Base-by-base conservation (phyloP, 106 monocot species). In the Hemerocallis citrina region DNA sequence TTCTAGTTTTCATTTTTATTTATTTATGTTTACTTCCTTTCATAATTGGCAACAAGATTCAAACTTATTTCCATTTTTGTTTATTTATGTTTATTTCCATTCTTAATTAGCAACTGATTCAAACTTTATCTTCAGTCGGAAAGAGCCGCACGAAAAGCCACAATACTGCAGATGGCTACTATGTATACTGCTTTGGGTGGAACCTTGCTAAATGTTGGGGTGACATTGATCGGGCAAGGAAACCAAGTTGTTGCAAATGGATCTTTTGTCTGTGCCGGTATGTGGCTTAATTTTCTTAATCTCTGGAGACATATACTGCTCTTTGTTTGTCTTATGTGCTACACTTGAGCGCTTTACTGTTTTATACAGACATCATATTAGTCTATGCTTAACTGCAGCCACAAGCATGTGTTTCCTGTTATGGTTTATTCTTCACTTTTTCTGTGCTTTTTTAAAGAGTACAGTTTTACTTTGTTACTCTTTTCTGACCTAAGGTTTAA, bases 131-230 rank as follows among this genome's bases (percentile, higher is more conserved):
- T 47, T 6, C 69, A 96, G 98, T 92, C 98, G 25, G 98, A 98
- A 70, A 78, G 98, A 82, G 88, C 98, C 20, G 91, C 98, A 57
- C 58, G 73, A 41, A 98, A 85, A 71, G 91, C 98, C 44, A 67
- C 79, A 8, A 82, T 88, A 68, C 64, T 98, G 52, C 98, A 92
- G 49, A 92, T 92, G 98, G 88, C 92, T 6, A 85, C 92, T 44
- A 66, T 98, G 49, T 92, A 88, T 75, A 85, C 88, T 28, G 79
- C 88, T 74, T 63, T 92, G 17, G 55, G 87, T 55, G 92, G 91
- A 66, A 88, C 86, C 23, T 59, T 98, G 31, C 39, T 92, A 28
- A 88, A 98, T 70, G 64, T 85, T 60, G 98, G 98, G 8, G 71
- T 98, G 30, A 75, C 88, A 39, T 75, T 92, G 34, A 80, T 64